A percentile compares a stretch with the other conserved stretches of the same genome.
phyloP scores from a whole-genome alignment of 2,329 filamentous ascomycete species.

The Alternaria ethzedia region DNA sequence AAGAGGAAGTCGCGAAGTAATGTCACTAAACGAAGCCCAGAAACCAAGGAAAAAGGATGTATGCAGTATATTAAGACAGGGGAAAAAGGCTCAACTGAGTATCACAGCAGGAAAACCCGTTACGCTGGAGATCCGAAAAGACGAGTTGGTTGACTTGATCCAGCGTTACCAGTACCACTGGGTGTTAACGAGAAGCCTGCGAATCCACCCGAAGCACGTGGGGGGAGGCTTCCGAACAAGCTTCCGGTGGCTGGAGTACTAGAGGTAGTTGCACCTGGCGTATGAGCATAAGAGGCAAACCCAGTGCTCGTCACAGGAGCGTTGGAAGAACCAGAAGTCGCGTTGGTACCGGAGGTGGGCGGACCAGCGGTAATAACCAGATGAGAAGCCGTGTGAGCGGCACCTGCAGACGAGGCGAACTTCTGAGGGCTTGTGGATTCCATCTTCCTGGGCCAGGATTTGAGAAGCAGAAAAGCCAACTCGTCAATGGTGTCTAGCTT shows the following conservation, averaged over 20 bases:
- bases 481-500: slow-evolving; percentile 19
- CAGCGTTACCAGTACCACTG: neutral
- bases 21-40: neutral
- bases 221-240: neutral
- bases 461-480: slow-evolving; percentile 19
- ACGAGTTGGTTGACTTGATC: neutral
- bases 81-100: neutral
- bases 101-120: neutral
- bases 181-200: neutral
- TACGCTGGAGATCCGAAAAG: neutral
- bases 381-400: neutral
- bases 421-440: neutral
- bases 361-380: neutral
- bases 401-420: neutral
- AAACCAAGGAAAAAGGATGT: neutral
- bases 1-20: neutral
- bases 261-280: neutral
- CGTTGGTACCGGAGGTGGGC: neutral
- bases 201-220: neutral
- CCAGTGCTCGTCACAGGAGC: neutral
- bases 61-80: neutral
- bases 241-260: neutral
- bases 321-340: neutral
- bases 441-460: slow-evolving; percentile 15
- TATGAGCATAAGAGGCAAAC: neutral